Evolutionary conservation across 1,284 basidiomycete species (phyloP).

Genomic region (Retiboletus flavoniger): DNA sequence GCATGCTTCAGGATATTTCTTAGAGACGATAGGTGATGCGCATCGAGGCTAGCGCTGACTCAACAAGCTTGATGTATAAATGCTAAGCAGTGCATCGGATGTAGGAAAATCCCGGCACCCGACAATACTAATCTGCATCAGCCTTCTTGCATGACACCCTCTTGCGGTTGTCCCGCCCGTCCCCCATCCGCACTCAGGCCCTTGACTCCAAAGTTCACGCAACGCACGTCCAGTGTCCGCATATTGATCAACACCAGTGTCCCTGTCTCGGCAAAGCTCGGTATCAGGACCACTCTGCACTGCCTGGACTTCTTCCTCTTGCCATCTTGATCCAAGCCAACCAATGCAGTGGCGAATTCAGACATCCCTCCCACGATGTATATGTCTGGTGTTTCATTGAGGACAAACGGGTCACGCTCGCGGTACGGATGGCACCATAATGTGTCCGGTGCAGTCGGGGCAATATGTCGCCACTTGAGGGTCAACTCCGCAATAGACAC

Average conservation of each 20-base stretch:
- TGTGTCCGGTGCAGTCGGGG: conserved; percentile 97
- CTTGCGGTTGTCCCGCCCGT: conserved; percentile 3
- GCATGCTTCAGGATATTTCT: neutral
- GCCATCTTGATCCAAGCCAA: conserved; percentile 39
- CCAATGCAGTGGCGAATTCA: conserved; percentile 71
- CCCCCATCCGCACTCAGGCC: conserved; percentile 26
- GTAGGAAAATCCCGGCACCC: neutral
- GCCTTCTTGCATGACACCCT: conserved; percentile 27
- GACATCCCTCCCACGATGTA: conserved; percentile 95
- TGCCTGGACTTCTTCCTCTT: conserved; percentile 37
- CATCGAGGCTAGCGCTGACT: neutral
- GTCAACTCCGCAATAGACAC: conserved; percentile 78
- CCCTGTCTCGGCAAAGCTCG: conserved; percentile 74
- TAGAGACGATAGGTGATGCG: neutral
- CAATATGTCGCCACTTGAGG: conserved; percentile 92
- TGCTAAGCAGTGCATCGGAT: neutral
- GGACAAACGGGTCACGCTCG: conserved; percentile 85
- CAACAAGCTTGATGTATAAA: neutral
- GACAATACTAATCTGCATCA: conserved; percentile 11
- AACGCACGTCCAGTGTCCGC: conserved; percentile 51
- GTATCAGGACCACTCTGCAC: conserved; percentile 82
- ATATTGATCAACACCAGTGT: conserved; percentile 56
- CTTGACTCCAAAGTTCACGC: conserved; percentile 30
- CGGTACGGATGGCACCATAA: conserved; percentile 98
- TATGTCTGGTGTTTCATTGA: conserved; percentile 81